Evolutionary conservation across 805 yeast species (phyloP).

Genomic region (Metschnikowia colocasiae): DNA sequence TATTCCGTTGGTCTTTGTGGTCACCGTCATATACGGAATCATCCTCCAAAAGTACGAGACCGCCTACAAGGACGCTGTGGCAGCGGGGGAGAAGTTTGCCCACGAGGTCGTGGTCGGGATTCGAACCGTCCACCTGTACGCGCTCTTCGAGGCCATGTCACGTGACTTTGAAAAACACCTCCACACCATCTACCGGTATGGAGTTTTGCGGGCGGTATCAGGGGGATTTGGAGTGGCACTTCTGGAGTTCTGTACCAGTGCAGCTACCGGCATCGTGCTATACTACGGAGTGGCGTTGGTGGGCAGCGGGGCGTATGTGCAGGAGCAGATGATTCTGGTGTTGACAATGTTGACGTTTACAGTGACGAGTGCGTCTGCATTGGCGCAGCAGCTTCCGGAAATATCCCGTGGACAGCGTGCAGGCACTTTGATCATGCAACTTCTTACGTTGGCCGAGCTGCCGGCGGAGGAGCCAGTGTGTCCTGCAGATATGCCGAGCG

Average conservation of each 20-base stretch:
- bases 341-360: constrained; percentile 73
- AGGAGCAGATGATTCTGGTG: constrained; percentile 61
- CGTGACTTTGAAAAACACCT: constrained; percentile 32
- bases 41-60: constrained; percentile 55
- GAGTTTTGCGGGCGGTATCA: constrained; percentile 49
- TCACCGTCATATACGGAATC: constrained; percentile 51
- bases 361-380: constrained; percentile 54
- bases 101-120: constrained; percentile 57
- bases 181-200: constrained; percentile 32
- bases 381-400: constrained; percentile 70
- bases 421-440: constrained; percentile 45
- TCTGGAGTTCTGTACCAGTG: constrained; percentile 48
- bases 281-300: constrained; percentile 80
- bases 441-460: constrained; percentile 35
- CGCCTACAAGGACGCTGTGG: constrained; percentile 53
- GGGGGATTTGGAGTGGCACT: constrained; percentile 68
- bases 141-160: constrained; percentile 48
- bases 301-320: constrained; percentile 50
- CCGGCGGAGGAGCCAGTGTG: constrained; percentile 25
- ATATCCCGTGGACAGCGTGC: constrained; percentile 77
- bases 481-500: not conserved
- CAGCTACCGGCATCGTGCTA: constrained; percentile 68
- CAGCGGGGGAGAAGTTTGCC: constrained; percentile 47
- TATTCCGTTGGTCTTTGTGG: constrained; percentile 56
- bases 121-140: constrained; percentile 59